These are phyloP conservation scores for Pyrenochaeta sp. DNA, from an alignment of 2,329 filamentous ascomycete species.

Conservation along the genomic window DNA sequence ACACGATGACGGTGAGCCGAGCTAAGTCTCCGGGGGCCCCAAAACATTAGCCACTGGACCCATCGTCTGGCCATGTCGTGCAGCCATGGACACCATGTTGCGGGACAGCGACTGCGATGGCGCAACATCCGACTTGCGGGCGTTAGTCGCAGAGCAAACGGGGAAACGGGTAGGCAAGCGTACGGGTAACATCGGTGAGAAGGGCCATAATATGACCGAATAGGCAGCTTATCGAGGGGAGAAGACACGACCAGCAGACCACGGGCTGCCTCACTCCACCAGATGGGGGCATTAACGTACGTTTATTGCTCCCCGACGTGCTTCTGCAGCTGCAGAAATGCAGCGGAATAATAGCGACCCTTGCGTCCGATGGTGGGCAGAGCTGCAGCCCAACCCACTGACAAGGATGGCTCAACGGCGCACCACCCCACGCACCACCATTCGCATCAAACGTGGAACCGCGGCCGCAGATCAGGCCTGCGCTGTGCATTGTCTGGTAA, in stretches of 20 bases:
- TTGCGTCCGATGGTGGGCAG: slow-evolving; percentile 23
- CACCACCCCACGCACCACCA: slow-evolving; percentile 36
- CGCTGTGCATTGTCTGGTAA: slow-evolving; percentile 28
- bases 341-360: slow-evolving; percentile 13
- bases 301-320: slow-evolving; percentile 22
- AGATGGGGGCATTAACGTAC: slow-evolving; percentile 11
- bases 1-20: background rate
- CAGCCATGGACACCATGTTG: slow-evolving; percentile 15
- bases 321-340: slow-evolving; percentile 20
- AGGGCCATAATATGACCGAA: slow-evolving; percentile 15
- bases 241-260: slow-evolving; percentile 8
- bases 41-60: slow-evolving; percentile 6
- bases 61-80: slow-evolving; percentile 14
- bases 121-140: slow-evolving; percentile 22
- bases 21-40: background rate
- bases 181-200: slow-evolving; percentile 19
- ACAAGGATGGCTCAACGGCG: slow-evolving; percentile 33
- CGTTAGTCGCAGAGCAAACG: slow-evolving; percentile 17
- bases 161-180: slow-evolving; percentile 26
- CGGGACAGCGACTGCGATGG: slow-evolving; percentile 22
- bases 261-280: slow-evolving; percentile 1
- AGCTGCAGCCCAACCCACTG: slow-evolving; percentile 28
- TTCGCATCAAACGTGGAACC: slow-evolving; percentile 39
- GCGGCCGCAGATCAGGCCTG: slow-evolving; percentile 44
- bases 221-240: slow-evolving; percentile 11